Evolutionary conservation across 129 eudicot genomes (phyloP).

Genomic region (Centaurea solstitialis): DNA sequence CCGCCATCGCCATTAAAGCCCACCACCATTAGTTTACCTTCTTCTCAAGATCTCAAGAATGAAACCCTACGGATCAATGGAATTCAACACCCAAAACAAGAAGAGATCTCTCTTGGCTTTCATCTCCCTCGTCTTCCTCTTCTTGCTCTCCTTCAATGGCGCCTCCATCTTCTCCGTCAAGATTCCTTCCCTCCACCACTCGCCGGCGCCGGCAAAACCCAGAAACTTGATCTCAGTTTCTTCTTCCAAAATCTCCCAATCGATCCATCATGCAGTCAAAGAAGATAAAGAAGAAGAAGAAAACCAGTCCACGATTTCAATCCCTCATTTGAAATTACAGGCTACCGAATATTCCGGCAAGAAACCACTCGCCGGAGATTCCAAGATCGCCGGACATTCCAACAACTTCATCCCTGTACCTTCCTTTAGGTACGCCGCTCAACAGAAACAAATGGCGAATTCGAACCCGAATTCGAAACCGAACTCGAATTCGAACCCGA

Average conservation of each 20-base stretch:
- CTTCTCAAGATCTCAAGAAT: not conserved
- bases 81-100: slow-evolving; percentile 7
- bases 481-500: no score
- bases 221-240: slow-evolving; percentile 44
- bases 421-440: slow-evolving; percentile 10
- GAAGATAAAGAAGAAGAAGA: no score
- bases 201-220: slow-evolving; percentile 37
- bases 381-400: no score
- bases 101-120: slow-evolving; percentile 43
- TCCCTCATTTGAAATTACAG: slow-evolving; percentile 15
- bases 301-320: slow-evolving; percentile 24
- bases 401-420: slow-evolving; percentile 38
- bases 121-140: slow-evolving; percentile 39
- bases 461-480: no score
- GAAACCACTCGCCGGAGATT: slow-evolving; percentile 28
- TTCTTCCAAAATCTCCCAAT: not conserved
- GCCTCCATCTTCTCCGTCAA: slow-evolving; percentile 45
- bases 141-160: slow-evolving; percentile 53
- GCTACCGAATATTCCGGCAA: not conserved
- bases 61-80: not conserved
- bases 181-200: slow-evolving; percentile 31
- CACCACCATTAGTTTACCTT: not conserved
- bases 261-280: slow-evolving; percentile 20
- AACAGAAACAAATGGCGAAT: not conserved
- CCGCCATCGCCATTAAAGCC: slow-evolving; percentile 12